Conservation (phyloP, 1,284 basidiomycete genomes). For the Cystobasidium pallidum region DNA sequence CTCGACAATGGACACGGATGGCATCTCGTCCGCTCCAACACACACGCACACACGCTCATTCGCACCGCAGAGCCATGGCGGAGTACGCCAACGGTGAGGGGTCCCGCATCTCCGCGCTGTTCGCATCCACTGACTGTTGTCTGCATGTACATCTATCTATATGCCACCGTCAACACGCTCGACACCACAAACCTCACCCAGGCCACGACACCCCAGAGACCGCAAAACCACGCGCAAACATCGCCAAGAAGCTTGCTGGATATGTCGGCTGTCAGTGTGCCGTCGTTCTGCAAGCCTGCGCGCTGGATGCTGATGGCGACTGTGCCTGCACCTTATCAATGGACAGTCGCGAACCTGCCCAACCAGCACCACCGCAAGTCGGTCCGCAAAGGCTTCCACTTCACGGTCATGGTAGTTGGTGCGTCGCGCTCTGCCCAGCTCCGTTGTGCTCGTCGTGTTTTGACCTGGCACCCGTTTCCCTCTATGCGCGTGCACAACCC, state of each 20-base stretch:
- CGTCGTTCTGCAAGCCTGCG: too few relatives aligned
- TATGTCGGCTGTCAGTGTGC: slow-evolving; percentile 62
- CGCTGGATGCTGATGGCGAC: too few relatives aligned
- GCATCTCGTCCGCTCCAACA: too few relatives aligned
- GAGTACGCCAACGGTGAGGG: slow-evolving; percentile 25
- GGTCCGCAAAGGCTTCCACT: slow-evolving; percentile 88
- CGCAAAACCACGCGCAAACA: slow-evolving; percentile 58
- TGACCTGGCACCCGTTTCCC: slow-evolving; percentile 5
- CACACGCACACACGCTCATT: slow-evolving; percentile 9
- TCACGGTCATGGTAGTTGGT: slow-evolving; percentile 96
- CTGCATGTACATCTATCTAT: neutral
- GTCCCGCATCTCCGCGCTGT: neutral
- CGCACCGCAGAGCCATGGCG: neutral
- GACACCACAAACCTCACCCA: slow-evolving; percentile 1
- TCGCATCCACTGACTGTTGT: neutral
- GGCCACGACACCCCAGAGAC: slow-evolving; percentile 9
- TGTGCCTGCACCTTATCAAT: too few relatives aligned
- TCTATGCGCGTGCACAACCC: slow-evolving; percentile 25
- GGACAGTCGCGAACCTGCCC: slow-evolving; percentile 78
- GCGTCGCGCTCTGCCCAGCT: slow-evolving; percentile 42
- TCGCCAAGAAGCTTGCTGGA: slow-evolving; percentile 88
- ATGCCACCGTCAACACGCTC: too few relatives aligned
- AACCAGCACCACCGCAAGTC: slow-evolving; percentile 98
- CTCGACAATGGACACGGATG: too few relatives aligned
- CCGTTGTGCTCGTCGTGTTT: neutral